Evolutionary conservation across 805 yeast genomes (phyloP).

Genomic region (Saccharomyces paradoxus): DNA sequence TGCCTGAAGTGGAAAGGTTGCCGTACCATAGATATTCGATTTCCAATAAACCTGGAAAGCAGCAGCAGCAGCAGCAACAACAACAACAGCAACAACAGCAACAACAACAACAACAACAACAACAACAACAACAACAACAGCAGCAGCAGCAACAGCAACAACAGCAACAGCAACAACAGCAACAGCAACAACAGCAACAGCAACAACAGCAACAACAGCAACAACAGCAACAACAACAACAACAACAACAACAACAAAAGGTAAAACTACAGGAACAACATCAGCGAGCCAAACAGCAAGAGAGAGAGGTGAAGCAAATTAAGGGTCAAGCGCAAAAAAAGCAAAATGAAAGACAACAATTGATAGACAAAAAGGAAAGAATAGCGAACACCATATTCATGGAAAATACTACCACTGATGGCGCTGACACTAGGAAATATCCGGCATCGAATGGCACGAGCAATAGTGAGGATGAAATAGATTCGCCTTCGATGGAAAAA

Average conservation of each 20-base stretch:
- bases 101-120: background rate
- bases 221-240: background rate
- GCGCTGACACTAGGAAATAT: background rate
- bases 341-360: background rate
- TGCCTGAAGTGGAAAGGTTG: conserved; percentile 27
- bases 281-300: background rate
- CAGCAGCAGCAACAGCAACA: background rate
- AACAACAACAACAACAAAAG: background rate
- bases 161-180: conserved; percentile 1
- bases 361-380: background rate
- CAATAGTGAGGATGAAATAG: conserved; percentile 1
- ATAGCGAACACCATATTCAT: background rate
- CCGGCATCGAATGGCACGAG: background rate
- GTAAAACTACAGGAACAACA: background rate
- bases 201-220: conserved; percentile 11
- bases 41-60: conserved; percentile 37
- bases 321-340: background rate
- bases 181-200: conserved; percentile 6
- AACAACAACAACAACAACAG: background rate
- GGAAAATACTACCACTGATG: background rate
- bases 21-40: conserved; percentile 48
- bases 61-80: conserved; percentile 8
- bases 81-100: background rate
- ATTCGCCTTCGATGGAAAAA: conserved; percentile 18
- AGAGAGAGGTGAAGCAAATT: background rate